Evolutionary conservation across 306 rosid species (phyloP), one percentile per base, ranked within the genome.

Genomic region (Cercis canadensis): DNA sequence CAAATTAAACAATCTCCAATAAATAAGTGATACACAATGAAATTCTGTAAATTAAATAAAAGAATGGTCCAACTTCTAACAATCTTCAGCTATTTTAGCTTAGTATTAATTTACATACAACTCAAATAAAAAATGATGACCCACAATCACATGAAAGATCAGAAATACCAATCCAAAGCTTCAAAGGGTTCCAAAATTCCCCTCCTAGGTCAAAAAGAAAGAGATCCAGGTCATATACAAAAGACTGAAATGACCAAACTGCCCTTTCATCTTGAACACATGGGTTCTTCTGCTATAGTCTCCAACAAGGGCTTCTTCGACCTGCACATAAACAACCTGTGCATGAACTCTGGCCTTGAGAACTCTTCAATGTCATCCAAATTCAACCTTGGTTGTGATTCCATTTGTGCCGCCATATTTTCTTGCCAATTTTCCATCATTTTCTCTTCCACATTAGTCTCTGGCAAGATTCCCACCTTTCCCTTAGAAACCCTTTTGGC

Each of bases 261-360:
- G 5, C 15, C 40, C 7, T n/a, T 56, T 85, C 65, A 85, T 62
- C 75, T 54, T 9, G 79, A 75, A 54, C 55, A 72, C 15, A 81
- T 47, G 0, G 83, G 81, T 61, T 92, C 92, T 71, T 92, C 98
- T 41, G 78, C 83, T 73, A 92, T 92, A 7, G 95, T 92, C 72
- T 89, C 98, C 62, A 92, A 45, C 84, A 84, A 69, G 6, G 98
- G 98, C 83, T 89, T 92, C 86, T 72, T 92, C 2, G 95, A 89
- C 80, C 95, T 86, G 54, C 88, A 54, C 74, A 89, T 62, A 13
- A 92, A 89, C 83, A 86, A 14, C 78, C 96, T 81, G 46, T 80
- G 89, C 79, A 66, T 73, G 49, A 84, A 72, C 60, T 86, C 90
- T 10, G 88, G 85, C 60, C 67, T 58, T 6, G 86, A 89, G 31